Conservation (phyloP, 768 basidiomycete species). For the Galerina marginata region DNA sequence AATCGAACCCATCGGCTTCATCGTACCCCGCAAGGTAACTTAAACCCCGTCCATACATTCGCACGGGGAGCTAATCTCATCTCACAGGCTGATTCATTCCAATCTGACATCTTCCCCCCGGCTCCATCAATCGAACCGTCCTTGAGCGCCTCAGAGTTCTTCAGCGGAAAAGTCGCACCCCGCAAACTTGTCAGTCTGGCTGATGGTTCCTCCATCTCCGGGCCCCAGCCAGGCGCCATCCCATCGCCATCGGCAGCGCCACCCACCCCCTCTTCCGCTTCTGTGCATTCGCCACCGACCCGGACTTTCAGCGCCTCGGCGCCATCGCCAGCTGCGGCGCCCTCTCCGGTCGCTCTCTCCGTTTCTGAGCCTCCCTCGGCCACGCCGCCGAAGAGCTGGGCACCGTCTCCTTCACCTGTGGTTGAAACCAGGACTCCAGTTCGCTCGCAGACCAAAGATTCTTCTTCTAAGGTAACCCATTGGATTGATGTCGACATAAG, state of each 20-base stretch:
- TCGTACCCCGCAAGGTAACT: constrained; percentile 88
- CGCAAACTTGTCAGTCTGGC: constrained; percentile 83
- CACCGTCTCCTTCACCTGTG: constrained; percentile 20
- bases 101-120: constrained; percentile 95
- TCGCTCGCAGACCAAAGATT: constrained; percentile 26
- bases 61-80: constrained; percentile 4
- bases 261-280: constrained; percentile 40
- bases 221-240: constrained; percentile 30
- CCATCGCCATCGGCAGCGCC: constrained; percentile 25
- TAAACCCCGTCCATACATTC: not conserved
- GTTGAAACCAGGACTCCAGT: constrained; percentile 23
- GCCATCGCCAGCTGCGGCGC: constrained; percentile 27
- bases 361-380: constrained; percentile 16
- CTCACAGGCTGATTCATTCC: constrained; percentile 87
- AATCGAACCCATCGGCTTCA: constrained; percentile 93
- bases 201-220: constrained; percentile 54
- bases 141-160: constrained; percentile 84
- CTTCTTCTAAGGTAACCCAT: constrained; percentile 18
- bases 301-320: constrained; percentile 36
- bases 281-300: constrained; percentile 36
- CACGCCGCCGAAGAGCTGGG: constrained; percentile 8
- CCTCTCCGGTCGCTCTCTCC: constrained; percentile 18
- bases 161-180: constrained; percentile 80
- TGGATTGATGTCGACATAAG: not conserved
- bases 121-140: constrained; percentile 84